phyloP scores from a whole-genome alignment of 106 monocot genomes.

The Amphibolis antarctica region DNA sequence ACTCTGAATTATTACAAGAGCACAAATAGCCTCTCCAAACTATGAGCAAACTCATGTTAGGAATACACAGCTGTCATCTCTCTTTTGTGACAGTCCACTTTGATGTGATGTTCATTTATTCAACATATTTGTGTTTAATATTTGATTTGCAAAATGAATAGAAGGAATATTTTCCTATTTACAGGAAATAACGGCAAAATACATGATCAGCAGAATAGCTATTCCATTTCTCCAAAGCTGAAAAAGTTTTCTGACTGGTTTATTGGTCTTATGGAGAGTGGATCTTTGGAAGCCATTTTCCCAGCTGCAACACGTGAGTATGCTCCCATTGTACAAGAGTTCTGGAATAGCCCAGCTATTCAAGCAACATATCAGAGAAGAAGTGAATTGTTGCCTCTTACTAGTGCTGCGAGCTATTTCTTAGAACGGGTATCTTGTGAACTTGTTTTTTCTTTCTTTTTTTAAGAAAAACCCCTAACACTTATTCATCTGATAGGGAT shows the following conservation, averaged over 20 bases:
- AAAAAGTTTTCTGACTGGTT: slow-evolving; percentile 71
- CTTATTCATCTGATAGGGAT: too few species aligned
- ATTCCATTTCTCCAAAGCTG: slow-evolving; percentile 51
- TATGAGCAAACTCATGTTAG: too few species aligned
- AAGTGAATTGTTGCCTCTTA: slow-evolving; percentile 48
- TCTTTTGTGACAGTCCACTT: background rate
- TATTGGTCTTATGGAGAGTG: slow-evolving; percentile 51
- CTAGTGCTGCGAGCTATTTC: slow-evolving; percentile 62
- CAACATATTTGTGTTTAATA: background rate
- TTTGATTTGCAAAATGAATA: background rate
- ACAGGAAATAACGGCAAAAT: slow-evolving; percentile 19
- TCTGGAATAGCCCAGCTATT: slow-evolving; percentile 83
- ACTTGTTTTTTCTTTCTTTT: slow-evolving; percentile 1
- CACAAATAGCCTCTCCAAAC: too few species aligned
- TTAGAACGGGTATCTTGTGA: slow-evolving; percentile 44
- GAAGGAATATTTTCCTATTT: slow-evolving; percentile 3
- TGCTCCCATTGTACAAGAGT: slow-evolving; percentile 65
- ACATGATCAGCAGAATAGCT: slow-evolving; percentile 20
- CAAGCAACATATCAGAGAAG: slow-evolving; percentile 63
- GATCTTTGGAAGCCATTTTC: slow-evolving; percentile 67
- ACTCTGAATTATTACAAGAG: too few species aligned
- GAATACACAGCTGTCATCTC: background rate
- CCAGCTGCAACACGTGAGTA: slow-evolving; percentile 78
- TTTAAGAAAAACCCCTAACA: too few species aligned
- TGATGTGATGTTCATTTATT: too few species aligned